phyloP scores from a whole-genome alignment of 257 asterid genomes.

The Hygrophila difformis region DNA sequence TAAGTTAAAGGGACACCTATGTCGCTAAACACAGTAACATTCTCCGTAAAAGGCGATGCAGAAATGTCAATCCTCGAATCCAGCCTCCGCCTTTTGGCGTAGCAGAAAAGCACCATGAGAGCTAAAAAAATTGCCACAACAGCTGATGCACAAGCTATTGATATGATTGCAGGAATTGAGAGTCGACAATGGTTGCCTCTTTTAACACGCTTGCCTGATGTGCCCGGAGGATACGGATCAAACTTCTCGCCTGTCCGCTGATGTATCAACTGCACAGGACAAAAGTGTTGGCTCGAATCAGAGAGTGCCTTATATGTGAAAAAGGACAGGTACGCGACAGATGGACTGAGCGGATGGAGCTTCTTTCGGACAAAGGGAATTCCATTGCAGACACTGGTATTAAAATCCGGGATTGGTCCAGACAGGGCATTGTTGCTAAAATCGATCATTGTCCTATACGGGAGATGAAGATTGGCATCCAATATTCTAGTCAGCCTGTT shows the following conservation, averaged over 20 bases:
- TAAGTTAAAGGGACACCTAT: constrained; percentile 27
- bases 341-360: no score
- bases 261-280: neutral
- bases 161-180: neutral
- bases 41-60: constrained; percentile 11
- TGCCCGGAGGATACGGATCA: constrained; percentile 1
- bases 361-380: no score
- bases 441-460: constrained; percentile 16
- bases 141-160: constrained; percentile 11
- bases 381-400: constrained; percentile 6
- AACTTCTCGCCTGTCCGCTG: neutral
- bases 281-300: neutral
- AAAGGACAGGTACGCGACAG: no score
- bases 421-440: constrained; percentile 19
- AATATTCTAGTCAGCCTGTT: constrained; percentile 17
- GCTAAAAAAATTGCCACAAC: constrained; percentile 8
- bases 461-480: constrained; percentile 11
- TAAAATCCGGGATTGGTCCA: constrained; percentile 12
- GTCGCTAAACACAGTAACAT: constrained; percentile 19
- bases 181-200: neutral
- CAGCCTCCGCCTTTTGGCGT: neutral
- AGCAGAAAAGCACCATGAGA: constrained; percentile 13
- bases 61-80: constrained; percentile 7
- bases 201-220: neutral
- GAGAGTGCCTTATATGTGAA: no score